Conservation (phyloP, 805 yeast genomes). For the Candida yuanshanica region DNA sequence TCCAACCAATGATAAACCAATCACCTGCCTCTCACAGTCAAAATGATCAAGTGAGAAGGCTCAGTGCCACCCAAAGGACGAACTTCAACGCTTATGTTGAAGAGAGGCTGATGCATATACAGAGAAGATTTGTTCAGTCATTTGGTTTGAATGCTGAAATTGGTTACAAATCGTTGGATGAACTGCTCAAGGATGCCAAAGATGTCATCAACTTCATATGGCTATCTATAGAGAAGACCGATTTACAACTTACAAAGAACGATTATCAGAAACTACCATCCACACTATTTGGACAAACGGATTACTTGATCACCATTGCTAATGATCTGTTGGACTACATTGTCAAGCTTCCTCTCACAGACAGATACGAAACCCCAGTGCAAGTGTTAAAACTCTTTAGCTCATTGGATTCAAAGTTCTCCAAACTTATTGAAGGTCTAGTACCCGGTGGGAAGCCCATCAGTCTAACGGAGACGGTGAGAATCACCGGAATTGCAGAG, state of each 20-base stretch:
- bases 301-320: constrained; percentile 55
- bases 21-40: constrained; percentile 5
- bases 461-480: constrained; percentile 44
- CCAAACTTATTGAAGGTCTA: constrained; percentile 30
- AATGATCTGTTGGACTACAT: constrained; percentile 64
- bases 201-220: constrained; percentile 51
- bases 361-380: constrained; percentile 23
- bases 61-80: constrained; percentile 48
- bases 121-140: constrained; percentile 47
- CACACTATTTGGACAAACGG: constrained; percentile 51
- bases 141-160: constrained; percentile 27
- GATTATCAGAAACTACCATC: constrained; percentile 12
- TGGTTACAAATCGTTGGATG: constrained; percentile 26
- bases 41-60: constrained; percentile 18
- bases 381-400: constrained; percentile 33
- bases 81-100: constrained; percentile 52
- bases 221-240: constrained; percentile 46
- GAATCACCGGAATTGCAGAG: constrained; percentile 48
- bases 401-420: constrained; percentile 37
- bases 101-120: constrained; percentile 44
- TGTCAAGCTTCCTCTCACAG: constrained; percentile 33
- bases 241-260: constrained; percentile 11
- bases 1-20: constrained; percentile 9
- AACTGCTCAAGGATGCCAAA: constrained; percentile 41
- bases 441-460: constrained; percentile 29